These are phyloP conservation scores for Aspergillus pseudotamarii DNA, from an alignment of 2,329 filamentous ascomycete species.

Conservation along the genomic window DNA sequence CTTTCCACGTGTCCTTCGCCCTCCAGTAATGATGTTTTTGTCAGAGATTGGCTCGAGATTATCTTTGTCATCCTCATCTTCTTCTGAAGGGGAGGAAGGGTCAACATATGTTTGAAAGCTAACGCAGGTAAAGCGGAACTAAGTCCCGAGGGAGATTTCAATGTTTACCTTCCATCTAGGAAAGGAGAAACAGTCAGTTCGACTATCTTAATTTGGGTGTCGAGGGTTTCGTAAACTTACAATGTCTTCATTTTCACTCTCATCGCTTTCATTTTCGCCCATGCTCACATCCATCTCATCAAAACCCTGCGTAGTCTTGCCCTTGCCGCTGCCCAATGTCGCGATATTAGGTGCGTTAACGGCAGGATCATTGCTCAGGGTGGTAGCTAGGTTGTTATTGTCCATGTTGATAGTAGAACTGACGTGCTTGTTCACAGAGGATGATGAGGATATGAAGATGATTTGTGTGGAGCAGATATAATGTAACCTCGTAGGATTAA, in stretches of 20 bases:
- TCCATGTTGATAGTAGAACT: constrained; percentile 32
- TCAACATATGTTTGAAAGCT: not conserved
- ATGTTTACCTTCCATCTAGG: constrained; percentile 7
- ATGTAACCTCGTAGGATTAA: not conserved
- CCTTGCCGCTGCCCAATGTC: constrained; percentile 75
- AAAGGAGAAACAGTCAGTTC: not conserved
- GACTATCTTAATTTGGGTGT: not conserved
- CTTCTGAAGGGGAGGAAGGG: constrained; percentile 38
- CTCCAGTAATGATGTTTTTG: constrained; percentile 79
- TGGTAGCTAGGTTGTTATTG: constrained; percentile 33
- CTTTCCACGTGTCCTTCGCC: constrained; percentile 86
- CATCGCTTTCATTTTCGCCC: constrained; percentile 72
- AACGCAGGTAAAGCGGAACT: not conserved
- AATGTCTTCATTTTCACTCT: constrained; percentile 57
- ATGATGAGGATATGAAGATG: constrained; percentile 20
- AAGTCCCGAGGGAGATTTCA: not conserved
- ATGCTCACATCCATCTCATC: constrained; percentile 63
- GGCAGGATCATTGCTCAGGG: constrained; percentile 43
- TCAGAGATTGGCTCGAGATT: constrained; percentile 90
- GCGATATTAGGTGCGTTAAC: constrained; percentile 37
- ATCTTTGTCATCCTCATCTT: constrained; percentile 71
- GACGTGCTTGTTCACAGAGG: constrained; percentile 12
- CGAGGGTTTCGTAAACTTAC: constrained; percentile 30
- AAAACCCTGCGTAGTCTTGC: constrained; percentile 67
- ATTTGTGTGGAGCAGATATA: not conserved